phyloP scores from a whole-genome alignment of 129 eudicot genomes.

The Arctium lappa region DNA sequence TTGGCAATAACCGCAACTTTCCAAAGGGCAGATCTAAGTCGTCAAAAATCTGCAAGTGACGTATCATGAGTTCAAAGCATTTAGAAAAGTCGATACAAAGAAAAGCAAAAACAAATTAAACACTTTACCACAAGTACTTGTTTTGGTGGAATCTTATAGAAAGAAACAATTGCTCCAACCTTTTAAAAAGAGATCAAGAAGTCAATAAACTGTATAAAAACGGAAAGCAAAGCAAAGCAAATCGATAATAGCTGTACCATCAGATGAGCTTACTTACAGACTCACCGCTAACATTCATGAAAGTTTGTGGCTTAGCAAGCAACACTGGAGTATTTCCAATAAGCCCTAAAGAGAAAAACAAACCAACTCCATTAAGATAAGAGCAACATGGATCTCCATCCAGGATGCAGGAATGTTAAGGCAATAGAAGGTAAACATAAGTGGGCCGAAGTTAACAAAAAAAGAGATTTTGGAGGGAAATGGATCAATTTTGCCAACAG shows the following conservation, averaged over 20 bases:
- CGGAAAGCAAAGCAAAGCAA: background rate
- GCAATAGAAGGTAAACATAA: too few species aligned
- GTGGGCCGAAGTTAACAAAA: too few species aligned
- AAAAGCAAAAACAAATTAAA: conserved; percentile 2
- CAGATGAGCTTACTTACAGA: conserved; percentile 77
- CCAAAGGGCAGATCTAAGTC: conserved; percentile 95
- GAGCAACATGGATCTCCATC: too few species aligned
- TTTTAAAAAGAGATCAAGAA: conserved; percentile 20
- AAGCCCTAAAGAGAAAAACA: conserved; percentile 50
- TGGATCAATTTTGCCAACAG: background rate
- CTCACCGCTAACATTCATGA: conserved; percentile 98
- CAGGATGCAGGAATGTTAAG: background rate
- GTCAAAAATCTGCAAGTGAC: conserved; percentile 63
- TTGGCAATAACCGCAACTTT: conserved; percentile 83
- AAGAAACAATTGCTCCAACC: conserved; percentile 91
- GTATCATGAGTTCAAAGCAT: conserved; percentile 2
- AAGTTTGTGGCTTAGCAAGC: conserved; percentile 98
- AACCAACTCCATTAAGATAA: background rate
- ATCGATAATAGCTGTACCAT: background rate
- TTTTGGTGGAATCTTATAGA: conserved; percentile 78
- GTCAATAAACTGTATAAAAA: conserved; percentile 5
- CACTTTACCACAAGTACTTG: conserved; percentile 89
- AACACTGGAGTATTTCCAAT: conserved; percentile 79
- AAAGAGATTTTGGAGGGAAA: too few species aligned
- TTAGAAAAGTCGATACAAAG: background rate